phyloP scores from a whole-genome alignment of 2,329 filamentous ascomycete genomes.

The Aspergillus flavus region DNA sequence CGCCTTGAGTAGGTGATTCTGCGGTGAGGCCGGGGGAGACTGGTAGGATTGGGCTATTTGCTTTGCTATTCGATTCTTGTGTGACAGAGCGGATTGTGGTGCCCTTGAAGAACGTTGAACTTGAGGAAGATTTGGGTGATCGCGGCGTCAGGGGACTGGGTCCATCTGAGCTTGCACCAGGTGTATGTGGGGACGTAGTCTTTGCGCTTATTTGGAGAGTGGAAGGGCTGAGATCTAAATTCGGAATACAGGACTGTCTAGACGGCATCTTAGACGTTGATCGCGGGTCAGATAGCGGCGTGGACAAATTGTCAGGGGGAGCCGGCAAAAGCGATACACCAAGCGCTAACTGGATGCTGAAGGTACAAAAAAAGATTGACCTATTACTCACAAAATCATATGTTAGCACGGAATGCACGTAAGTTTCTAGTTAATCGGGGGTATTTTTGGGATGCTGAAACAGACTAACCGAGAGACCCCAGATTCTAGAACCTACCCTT shows the following conservation, averaged over 20 bases:
- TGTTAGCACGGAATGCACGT: background rate
- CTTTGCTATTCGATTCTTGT: constrained; percentile 35
- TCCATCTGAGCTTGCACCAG: constrained; percentile 39
- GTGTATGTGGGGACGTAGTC: constrained; percentile 36
- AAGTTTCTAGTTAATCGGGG: background rate
- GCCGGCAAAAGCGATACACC: constrained; percentile 10
- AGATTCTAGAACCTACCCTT: constrained; percentile 16
- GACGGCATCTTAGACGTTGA: constrained; percentile 37
- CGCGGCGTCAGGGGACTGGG: constrained; percentile 40
- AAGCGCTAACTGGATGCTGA: constrained; percentile 2
- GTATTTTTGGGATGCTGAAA: constrained; percentile 7
- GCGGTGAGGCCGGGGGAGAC: constrained; percentile 30
- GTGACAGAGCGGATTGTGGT: constrained; percentile 46
- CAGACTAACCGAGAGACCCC: constrained; percentile 6
- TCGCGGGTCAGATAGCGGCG: constrained; percentile 15
- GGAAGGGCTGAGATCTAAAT: constrained; percentile 40
- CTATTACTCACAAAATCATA: background rate
- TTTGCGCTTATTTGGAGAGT: constrained; percentile 34
- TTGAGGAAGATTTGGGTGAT: constrained; percentile 41
- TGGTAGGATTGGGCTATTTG: constrained; percentile 31
- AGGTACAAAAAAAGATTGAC: background rate
- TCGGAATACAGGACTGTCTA: constrained; percentile 39
- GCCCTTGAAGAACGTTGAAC: constrained; percentile 40
- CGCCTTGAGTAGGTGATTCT: constrained; percentile 42
- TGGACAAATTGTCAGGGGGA: constrained; percentile 5